A percentile compares a stretch with the other conserved stretches of the same genome.
These are phyloP conservation scores for Lactarius sp. DNA, from an alignment of 768 basidiomycete species.

Conservation along the genomic window DNA sequence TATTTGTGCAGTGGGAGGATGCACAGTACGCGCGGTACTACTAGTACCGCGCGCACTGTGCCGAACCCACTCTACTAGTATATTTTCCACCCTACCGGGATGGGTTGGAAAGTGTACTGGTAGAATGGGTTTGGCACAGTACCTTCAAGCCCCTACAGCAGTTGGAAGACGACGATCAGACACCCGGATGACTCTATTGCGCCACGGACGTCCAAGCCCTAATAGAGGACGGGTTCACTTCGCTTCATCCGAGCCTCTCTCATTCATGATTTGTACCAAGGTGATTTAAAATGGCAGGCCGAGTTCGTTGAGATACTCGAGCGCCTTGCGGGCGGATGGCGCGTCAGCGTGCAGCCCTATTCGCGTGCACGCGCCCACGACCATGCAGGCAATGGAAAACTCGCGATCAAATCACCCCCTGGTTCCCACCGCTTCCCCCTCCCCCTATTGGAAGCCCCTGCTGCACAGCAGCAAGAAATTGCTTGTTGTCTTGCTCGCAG, in stretches of 20 bases:
- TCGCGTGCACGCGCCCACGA: slow-evolving; percentile 32
- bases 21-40: slow-evolving; percentile 4
- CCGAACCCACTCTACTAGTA: slow-evolving; percentile 37
- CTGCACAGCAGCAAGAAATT: no score
- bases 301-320: slow-evolving; percentile 85
- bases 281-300: slow-evolving; percentile 58
- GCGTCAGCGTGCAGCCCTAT: slow-evolving; percentile 55
- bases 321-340: slow-evolving; percentile 75
- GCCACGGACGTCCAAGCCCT: slow-evolving; percentile 30
- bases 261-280: not conserved
- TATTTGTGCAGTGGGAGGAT: slow-evolving; percentile 41
- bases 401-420: no score
- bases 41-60: slow-evolving; percentile 27
- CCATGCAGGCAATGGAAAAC: no score
- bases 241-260: not conserved
- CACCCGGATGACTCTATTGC: slow-evolving; percentile 2
- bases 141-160: slow-evolving; percentile 14
- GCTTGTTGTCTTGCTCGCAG: no score
- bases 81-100: slow-evolving; percentile 33
- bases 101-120: no score
- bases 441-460: no score
- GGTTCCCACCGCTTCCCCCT: no score
- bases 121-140: not conserved
- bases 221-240: slow-evolving; percentile 27
- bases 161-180: slow-evolving; percentile 18